phyloP scores from a whole-genome alignment of 2,329 filamentous ascomycete genomes.

The Zymoseptoria ardabiliae region DNA sequence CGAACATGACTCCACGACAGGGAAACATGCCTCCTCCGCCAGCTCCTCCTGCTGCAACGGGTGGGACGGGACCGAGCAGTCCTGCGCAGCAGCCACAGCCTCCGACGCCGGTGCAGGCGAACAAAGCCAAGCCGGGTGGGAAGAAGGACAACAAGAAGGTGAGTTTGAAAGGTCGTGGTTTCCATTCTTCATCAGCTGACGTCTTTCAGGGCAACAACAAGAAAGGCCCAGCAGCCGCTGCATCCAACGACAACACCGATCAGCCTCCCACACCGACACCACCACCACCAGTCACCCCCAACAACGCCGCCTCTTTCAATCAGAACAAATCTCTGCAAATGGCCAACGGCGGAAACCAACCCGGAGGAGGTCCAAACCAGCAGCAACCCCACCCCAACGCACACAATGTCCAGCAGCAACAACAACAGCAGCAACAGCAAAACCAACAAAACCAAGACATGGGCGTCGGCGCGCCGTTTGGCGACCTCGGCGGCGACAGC shows the following conservation, averaged over 20 bases:
- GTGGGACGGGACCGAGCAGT: slow-evolving; percentile 41
- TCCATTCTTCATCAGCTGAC: slow-evolving; percentile 1
- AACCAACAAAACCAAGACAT: slow-evolving; percentile 24
- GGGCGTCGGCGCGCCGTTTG: slow-evolving; percentile 33
- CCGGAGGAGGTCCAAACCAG: slow-evolving; percentile 28
- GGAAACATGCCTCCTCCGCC: slow-evolving; percentile 51
- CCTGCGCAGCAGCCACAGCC: slow-evolving; percentile 50
- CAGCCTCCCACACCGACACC: slow-evolving; percentile 42
- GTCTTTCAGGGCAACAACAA: slow-evolving; percentile 24
- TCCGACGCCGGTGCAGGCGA: slow-evolving; percentile 65
- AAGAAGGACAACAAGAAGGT: slow-evolving; percentile 55
- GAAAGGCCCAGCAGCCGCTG: slow-evolving; percentile 37
- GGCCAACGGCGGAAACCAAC: slow-evolving; percentile 27
- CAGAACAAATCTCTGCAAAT: slow-evolving; percentile 31
- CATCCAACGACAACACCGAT: slow-evolving; percentile 34
- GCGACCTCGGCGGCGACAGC: slow-evolving; percentile 28
- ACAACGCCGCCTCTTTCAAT: slow-evolving; percentile 30
- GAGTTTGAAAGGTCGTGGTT: neutral
- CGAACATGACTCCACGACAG: slow-evolving; percentile 63
- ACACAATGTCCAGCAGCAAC: slow-evolving; percentile 14
- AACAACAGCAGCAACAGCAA: slow-evolving; percentile 9
- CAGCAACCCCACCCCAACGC: slow-evolving; percentile 12
- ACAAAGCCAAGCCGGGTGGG: slow-evolving; percentile 63
- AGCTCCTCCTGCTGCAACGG: slow-evolving; percentile 35
- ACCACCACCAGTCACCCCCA: slow-evolving; percentile 43